These are phyloP conservation scores for Ammopiptanthus mongolicus DNA, from an alignment of 306 rosid genomes.

Conservation along the genomic window DNA sequence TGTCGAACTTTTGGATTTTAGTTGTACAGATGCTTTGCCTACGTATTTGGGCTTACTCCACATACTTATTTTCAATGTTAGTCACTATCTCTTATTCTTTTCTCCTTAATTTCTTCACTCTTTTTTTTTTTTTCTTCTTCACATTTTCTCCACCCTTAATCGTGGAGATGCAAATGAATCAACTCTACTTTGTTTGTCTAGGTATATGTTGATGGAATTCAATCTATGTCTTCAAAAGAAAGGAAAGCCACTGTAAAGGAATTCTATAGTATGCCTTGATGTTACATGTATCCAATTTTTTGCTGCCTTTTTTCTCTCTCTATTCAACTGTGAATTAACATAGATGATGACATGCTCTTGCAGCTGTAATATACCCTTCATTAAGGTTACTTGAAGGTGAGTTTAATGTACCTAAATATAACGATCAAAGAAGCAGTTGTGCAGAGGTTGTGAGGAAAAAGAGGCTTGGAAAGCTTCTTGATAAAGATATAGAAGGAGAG, in stretches of 20 bases:
- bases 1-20: constrained; percentile 61
- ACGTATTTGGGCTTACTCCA: constrained; percentile 53
- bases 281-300: not conserved
- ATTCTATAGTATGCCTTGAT: constrained; percentile 42
- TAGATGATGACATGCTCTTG: constrained; percentile 2
- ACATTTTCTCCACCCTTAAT: no score
- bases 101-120: no score
- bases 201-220: constrained; percentile 56
- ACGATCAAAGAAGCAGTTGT: constrained; percentile 15
- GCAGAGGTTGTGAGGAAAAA: constrained; percentile 16
- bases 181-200: constrained; percentile 16
- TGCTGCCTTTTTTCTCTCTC: no score
- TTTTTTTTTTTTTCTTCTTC: no score
- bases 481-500: constrained; percentile 34
- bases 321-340: not conserved
- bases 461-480: constrained; percentile 19
- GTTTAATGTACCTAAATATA: constrained; percentile 28
- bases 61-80: constrained; percentile 50
- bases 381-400: constrained; percentile 55
- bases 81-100: not conserved
- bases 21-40: constrained; percentile 57
- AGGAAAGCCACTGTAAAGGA: constrained; percentile 56
- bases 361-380: constrained; percentile 65
- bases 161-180: not conserved
- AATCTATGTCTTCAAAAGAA: constrained; percentile 48